Percentiles rank a stretch among this genome's conserved stretches.
Evolutionary conservation across 352 stramenopile species (phyloP).

Genomic region (Globisporangium acanthophoron): DNA sequence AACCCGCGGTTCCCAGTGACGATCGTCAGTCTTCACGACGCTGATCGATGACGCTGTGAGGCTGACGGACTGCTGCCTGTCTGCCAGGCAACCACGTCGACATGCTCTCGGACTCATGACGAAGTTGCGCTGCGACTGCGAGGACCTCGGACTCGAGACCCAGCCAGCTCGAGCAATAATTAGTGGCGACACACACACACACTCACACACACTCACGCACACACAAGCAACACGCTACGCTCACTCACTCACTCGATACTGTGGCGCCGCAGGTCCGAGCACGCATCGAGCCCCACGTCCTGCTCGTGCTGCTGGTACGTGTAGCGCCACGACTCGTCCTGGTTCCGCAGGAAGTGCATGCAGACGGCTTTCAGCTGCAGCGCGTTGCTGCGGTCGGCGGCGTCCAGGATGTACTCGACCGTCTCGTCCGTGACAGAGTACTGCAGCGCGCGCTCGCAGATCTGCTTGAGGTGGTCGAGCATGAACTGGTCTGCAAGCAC

Average conservation of each 20-base stretch:
- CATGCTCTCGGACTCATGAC: too few relatives aligned
- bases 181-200: neutral
- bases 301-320: conserved; percentile 10
- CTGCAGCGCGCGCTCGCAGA: conserved; percentile 89
- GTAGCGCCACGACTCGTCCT: conserved; percentile 12
- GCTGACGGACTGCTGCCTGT: too few relatives aligned
- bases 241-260: conserved; percentile 9
- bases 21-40: neutral
- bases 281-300: conserved; percentile 4
- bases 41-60: neutral
- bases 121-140: neutral
- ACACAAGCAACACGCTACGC: neutral
- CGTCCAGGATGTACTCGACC: conserved; percentile 83
- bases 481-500: conserved; percentile 95
- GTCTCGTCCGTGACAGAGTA: conserved; percentile 77
- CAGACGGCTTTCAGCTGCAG: conserved; percentile 89
- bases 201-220: neutral
- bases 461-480: conserved; percentile 95
- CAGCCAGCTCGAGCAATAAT: neutral
- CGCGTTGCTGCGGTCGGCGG: conserved; percentile 90
- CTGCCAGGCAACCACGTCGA: too few relatives aligned
- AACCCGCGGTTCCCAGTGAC: conserved; percentile 3
- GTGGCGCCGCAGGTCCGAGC: conserved; percentile 10
- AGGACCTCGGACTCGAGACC: neutral
- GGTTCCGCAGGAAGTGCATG: conserved; percentile 90